A percentile compares a stretch with the other conserved stretches of the same genome.
phyloP scores from a whole-genome alignment of 176 grass and related monocot species.

The Zizania latifolia region DNA sequence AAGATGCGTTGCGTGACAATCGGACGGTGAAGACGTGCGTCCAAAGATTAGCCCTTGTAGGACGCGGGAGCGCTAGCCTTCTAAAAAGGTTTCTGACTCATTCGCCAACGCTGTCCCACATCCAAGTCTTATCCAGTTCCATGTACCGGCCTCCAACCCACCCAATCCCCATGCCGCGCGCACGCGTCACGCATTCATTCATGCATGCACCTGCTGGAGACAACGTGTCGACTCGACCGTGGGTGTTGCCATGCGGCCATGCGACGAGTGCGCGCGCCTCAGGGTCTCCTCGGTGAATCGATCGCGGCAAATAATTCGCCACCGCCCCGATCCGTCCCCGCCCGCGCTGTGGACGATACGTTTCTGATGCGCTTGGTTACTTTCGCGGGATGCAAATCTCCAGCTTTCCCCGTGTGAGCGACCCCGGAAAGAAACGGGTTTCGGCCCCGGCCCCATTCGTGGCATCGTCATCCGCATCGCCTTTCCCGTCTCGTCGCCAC shows the following conservation, averaged over 20 bases:
- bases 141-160: background rate
- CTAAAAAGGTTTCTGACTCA: background rate
- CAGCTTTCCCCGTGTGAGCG: background rate
- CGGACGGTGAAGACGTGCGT: too few relatives aligned
- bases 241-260: background rate
- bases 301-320: constrained; percentile 6
- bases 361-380: background rate
- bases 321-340: background rate
- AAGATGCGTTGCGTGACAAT: too few relatives aligned
- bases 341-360: background rate
- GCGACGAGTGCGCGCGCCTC: background rate
- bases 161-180: background rate
- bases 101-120: background rate
- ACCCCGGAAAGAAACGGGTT: background rate
- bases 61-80: too few relatives aligned
- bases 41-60: too few relatives aligned
- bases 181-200: background rate
- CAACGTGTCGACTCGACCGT: constrained; percentile 26
- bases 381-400: constrained; percentile 11
- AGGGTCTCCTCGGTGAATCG: background rate
- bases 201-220: background rate
- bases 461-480: background rate
- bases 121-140: background rate
- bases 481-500: constrained; percentile 12
- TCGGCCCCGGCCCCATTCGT: background rate